Evolutionary conservation across 1,284 basidiomycete genomes (phyloP).

Genomic region (Cutaneotrichosporon daszewskae): DNA sequence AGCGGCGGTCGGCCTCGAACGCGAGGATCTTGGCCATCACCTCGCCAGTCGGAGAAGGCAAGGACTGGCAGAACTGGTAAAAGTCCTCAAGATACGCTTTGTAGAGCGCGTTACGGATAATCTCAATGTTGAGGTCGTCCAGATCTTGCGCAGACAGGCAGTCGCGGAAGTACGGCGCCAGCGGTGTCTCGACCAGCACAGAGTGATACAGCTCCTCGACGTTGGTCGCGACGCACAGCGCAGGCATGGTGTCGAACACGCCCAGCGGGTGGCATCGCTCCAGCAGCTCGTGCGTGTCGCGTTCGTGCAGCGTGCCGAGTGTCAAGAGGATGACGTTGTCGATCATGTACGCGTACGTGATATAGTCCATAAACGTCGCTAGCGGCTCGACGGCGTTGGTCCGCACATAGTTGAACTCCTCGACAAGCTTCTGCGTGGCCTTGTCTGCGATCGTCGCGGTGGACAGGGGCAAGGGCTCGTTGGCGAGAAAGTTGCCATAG

Average conservation of each 20-base stretch:
- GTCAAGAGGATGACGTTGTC: slow-evolving; percentile 98
- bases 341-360: slow-evolving; percentile 98
- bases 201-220: slow-evolving; percentile 98
- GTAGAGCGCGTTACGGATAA: slow-evolving; percentile 99
- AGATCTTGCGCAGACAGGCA: slow-evolving; percentile 92
- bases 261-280: slow-evolving; percentile 97
- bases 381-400: slow-evolving; percentile 87
- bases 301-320: slow-evolving; percentile 92
- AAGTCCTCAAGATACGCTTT: slow-evolving; percentile 99
- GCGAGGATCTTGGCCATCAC: slow-evolving; percentile 84
- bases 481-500: slow-evolving; percentile 97
- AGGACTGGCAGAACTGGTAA: slow-evolving; percentile 69
- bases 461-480: slow-evolving; percentile 90
- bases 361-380: slow-evolving; percentile 92
- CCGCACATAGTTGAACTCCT: slow-evolving; percentile 93
- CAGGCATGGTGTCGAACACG: slow-evolving; percentile 97
- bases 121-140: slow-evolving; percentile 99
- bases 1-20: slow-evolving; percentile 94
- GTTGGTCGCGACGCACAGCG: slow-evolving; percentile 96
- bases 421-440: slow-evolving; percentile 88
- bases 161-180: slow-evolving; percentile 95
- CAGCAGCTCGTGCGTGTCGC: slow-evolving; percentile 93
- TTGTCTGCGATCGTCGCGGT: slow-evolving; percentile 93
- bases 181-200: slow-evolving; percentile 93
- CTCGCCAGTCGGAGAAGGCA: slow-evolving; percentile 79